Evolutionary conservation across 768 basidiomycete species (phyloP), one percentile per base, ranked within the genome.

Genomic region (Rhizopogon vesiculosus): DNA sequence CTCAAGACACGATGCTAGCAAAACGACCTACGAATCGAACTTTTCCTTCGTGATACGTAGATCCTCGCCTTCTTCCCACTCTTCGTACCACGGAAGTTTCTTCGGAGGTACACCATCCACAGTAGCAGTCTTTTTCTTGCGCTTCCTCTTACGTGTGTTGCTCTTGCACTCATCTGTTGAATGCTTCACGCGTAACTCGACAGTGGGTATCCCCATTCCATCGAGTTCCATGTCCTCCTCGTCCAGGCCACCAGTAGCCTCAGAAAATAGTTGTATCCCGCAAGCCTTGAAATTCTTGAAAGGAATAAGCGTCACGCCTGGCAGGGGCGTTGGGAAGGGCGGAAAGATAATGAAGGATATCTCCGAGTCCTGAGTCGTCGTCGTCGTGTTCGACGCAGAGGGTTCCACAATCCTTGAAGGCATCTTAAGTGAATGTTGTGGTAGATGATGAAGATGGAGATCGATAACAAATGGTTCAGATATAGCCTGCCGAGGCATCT

Each of bases 11-110:
- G 18, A 33, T 12, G 12, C 29, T 52, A 38, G 42, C 7, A 28
- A 29, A 39, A 18, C 7, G 15, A 73, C 84, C 61, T 59, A 88
- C 87, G 72, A 66, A 63, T 87, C 75, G 55, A 79, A 80, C 38
- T 68, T 72, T 42, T 69, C 69, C 29, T 64, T 70, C 4, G 65
- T 70, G 40, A 72, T 67, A 56, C 82, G 73, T 33, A 76, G 68
- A 46, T 74, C 68, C 65, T 90, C 87, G 3, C 71, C 74, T 42
- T 85, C 81, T 49, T 79, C 79, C 89, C 89, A 91, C n/a, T 81
- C 72, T 56, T 88, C 82, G 72, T 78, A 87, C 88, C 88, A 91
- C 42, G 73, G 72, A 16, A 63, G 52, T 51, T 66, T 69, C 33
- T 67, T 68, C 45, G 57, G 56, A 2, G 64, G 62, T 16, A 59